Percentiles rank a stretch among this genome's conserved stretches.
phyloP scores from a whole-genome alignment of 2,329 filamentous ascomycete species.

The Colletotrichum sp. region DNA sequence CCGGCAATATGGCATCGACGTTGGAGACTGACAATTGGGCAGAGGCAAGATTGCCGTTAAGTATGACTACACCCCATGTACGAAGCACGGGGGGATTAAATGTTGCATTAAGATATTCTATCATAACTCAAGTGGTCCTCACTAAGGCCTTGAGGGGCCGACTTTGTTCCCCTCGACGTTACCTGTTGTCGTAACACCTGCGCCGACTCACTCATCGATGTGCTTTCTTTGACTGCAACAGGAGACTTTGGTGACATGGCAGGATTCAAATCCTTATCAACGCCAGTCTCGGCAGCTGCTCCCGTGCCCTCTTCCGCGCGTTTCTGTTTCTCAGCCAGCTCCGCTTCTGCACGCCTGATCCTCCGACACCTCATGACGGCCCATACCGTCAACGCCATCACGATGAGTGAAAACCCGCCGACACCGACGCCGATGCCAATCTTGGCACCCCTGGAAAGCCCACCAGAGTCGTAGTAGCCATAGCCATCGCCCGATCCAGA shows the following conservation, averaged over 20 bases:
- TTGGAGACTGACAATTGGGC: background rate
- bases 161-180: background rate
- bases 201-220: background rate
- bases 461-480: background rate
- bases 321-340: background rate
- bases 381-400: background rate
- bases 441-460: background rate
- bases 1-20: background rate
- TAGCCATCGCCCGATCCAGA: background rate
- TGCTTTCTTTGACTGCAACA: background rate
- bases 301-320: background rate
- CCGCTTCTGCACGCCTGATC: background rate
- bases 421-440: background rate
- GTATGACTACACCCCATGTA: background rate
- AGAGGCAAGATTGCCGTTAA: background rate
- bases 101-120: background rate
- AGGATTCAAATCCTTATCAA: background rate
- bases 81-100: background rate
- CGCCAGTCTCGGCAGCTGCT: background rate
- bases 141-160: background rate
- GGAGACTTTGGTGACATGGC: background rate
- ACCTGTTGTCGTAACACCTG: background rate
- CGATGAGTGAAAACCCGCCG: background rate
- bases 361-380: slow-evolving; percentile 2
- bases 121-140: background rate